Evolutionary conservation across 352 stramenopile genomes (phyloP), one percentile per base, ranked within the genome.

Genomic region (Stramenopiles sp.): DNA sequence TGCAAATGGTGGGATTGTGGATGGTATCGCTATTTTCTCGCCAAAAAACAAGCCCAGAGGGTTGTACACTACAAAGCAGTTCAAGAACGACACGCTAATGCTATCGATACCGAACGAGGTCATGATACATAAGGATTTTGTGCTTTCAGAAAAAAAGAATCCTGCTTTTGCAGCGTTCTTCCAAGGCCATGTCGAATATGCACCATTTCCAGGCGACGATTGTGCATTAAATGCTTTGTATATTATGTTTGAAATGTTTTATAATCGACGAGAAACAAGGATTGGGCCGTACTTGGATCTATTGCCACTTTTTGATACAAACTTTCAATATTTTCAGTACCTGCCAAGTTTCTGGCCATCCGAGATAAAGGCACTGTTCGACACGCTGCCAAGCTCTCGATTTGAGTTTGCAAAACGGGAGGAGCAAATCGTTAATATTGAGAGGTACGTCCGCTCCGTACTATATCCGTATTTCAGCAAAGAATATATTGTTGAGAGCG

Each of bases 51-150:
- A 33, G 8, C 71, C 71, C 4, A 31, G 71, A 33, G 71, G 71
- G 4, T 31, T 78, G 22, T 78, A 78, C 14, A 78, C 71, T 4
- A 31, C 31, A 33, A 78, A 33, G 71, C 30, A 78, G 8, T 33
- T 78, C 14, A 33, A 78, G 14, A 78, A 78, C 30, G 71, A 8
- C 8, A 33, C 71, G 22, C 4, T 78, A 8, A 14, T 78, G 22
- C 8, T 78, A 14, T 31, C 31, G 14, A 78, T 78, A 78, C 71
- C 71, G 8, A 31, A 78, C 71, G 71, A 78, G 14, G 71, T 78
- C 4, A 33, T 78, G 71, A 78, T 78, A 31, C 71, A 78, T 14
- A 31, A 14, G 14, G 71, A 14, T 14, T 78, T 78, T 78, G 71
- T 78, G 1, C 31, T 78, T 8, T 14, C 4, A 14, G 30, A 31